These are phyloP conservation scores for Encephalitozoon cuniculi DNA, from an alignment of 371 early-diverging fungal species.

Conservation along the genomic window DNA sequence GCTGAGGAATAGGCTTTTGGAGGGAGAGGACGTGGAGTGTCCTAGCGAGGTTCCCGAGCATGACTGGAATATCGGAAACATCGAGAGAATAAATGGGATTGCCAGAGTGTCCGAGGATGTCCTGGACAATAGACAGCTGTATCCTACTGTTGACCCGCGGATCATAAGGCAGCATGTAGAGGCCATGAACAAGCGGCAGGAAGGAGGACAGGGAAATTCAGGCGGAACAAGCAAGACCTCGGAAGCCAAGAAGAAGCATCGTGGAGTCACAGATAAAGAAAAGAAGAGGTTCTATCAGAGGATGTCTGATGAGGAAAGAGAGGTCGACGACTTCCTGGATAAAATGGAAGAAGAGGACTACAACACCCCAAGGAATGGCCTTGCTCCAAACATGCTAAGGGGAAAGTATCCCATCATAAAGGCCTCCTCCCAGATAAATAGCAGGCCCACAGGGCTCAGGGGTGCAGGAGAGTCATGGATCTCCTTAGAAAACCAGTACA, in stretches of 20 bases:
- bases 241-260: background rate
- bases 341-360: slow-evolving; percentile 15
- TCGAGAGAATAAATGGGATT: background rate
- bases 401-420: background rate
- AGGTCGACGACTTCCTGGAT: slow-evolving; percentile 37
- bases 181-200: background rate
- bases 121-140: background rate
- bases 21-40: background rate
- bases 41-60: background rate
- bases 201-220: background rate
- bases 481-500: background rate
- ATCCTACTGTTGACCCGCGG: background rate
- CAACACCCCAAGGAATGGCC: background rate
- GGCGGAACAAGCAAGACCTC: background rate
- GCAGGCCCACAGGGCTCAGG: background rate
- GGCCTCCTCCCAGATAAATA: background rate
- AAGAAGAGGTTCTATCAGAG: slow-evolving; percentile 19
- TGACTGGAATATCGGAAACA: background rate
- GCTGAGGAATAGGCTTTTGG: background rate
- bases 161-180: background rate
- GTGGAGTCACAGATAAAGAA: background rate
- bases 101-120: background rate
- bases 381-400: background rate
- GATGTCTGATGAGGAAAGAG: slow-evolving; percentile 34
- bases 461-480: background rate